Percentiles rank a stretch among this genome's conserved stretches.
phyloP scores from a whole-genome alignment of 805 yeast genomes.

The Candida dendrica region DNA sequence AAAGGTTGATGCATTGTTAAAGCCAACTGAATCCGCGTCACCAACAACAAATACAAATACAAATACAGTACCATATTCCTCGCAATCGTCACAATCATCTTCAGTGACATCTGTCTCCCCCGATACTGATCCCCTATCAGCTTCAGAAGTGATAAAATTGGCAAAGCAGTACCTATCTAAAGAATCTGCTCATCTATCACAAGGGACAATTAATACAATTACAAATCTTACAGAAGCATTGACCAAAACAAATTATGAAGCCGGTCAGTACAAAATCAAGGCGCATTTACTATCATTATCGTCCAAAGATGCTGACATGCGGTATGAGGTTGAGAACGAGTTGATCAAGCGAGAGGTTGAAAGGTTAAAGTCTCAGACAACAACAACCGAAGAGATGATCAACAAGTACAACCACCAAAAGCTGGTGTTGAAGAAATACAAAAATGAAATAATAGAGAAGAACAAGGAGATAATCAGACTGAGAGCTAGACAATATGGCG shows the following conservation, averaged over 20 bases:
- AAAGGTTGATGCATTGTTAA: neutral
- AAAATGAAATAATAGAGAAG: slow-evolving; percentile 33
- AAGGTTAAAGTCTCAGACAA: slow-evolving; percentile 25
- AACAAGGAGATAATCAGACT: slow-evolving; percentile 37
- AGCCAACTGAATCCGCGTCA: neutral
- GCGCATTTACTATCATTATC: slow-evolving; percentile 35
- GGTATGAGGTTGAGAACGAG: slow-evolving; percentile 40
- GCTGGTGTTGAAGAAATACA: slow-evolving; percentile 36
- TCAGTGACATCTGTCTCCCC: neutral
- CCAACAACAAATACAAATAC: neutral
- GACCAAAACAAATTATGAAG: slow-evolving; percentile 11
- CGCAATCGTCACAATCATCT: neutral
- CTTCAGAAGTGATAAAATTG: neutral
- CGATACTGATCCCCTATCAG: neutral
- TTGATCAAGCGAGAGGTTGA: slow-evolving; percentile 41
- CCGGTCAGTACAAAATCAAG: slow-evolving; percentile 27
- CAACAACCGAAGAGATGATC: slow-evolving; percentile 26
- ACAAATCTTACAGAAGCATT: neutral
- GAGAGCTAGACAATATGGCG: slow-evolving; percentile 12
- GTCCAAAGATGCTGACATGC: slow-evolving; percentile 34
- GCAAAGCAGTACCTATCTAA: neutral
- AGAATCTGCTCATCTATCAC: neutral
- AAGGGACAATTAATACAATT: neutral
- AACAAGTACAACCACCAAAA: slow-evolving; percentile 33
- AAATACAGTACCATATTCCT: neutral